Conservation (phyloP, 164 flowering plant species). For the Sextonia rubra region DNA sequence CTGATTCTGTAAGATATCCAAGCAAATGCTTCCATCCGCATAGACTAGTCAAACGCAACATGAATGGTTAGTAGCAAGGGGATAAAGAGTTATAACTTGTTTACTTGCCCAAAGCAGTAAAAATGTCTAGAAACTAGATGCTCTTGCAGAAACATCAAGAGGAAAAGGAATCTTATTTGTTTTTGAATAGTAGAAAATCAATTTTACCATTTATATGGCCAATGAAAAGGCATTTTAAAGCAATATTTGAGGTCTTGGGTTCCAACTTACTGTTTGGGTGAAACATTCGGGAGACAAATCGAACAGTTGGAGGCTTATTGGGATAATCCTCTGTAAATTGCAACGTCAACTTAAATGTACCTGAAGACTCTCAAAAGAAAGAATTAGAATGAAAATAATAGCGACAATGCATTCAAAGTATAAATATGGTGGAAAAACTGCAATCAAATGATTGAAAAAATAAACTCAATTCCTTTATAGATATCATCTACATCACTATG, state of each 20-base stretch:
- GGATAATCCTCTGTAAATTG: conserved; percentile 38
- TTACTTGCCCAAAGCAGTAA: background rate
- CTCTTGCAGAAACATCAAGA: background rate
- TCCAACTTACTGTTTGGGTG: conserved; percentile 36
- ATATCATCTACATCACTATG: too few species aligned
- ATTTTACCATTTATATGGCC: background rate
- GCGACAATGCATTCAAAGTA: background rate
- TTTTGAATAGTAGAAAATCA: background rate
- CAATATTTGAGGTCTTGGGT: background rate
- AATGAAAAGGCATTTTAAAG: background rate
- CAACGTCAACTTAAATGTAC: conserved; percentile 35
- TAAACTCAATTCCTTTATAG: background rate
- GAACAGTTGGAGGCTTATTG: conserved; percentile 35
- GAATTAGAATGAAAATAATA: background rate
- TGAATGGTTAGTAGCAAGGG: conserved; percentile 1
- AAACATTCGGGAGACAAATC: conserved; percentile 36
- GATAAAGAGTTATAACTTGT: background rate
- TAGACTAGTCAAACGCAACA: conserved; percentile 24
- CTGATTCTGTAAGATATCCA: conserved; percentile 37
- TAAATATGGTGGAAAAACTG: background rate
- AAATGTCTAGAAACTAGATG: background rate
- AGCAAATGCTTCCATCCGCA: conserved; percentile 41
- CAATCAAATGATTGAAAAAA: background rate
- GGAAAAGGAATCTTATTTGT: too few species aligned
- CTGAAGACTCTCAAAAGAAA: conserved; percentile 16